Evolutionary conservation across 768 basidiomycete species (phyloP).

Genomic region (Paxillus ammoniavirescens): DNA sequence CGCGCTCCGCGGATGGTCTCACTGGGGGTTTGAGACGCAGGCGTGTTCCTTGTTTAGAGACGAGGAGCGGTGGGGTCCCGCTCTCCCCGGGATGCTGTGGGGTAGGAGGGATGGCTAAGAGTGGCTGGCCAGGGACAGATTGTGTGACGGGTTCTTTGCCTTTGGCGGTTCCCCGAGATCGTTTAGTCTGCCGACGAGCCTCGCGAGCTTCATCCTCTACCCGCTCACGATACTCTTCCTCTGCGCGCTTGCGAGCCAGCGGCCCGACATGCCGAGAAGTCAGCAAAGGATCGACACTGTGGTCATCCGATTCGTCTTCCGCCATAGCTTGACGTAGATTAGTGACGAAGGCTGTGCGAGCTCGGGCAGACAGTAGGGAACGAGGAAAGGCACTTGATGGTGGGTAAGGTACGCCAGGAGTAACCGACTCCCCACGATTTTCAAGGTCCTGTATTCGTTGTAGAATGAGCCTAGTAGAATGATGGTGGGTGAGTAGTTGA

Average conservation of each 20-base stretch:
- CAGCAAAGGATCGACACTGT: slow-evolving; percentile 44
- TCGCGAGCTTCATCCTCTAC: slow-evolving; percentile 48
- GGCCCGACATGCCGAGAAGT: slow-evolving; percentile 47
- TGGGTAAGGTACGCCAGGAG: slow-evolving; percentile 34
- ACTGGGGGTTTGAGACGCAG: slow-evolving; percentile 49
- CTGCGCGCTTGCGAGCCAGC: slow-evolving; percentile 41
- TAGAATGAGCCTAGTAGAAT: slow-evolving; percentile 43
- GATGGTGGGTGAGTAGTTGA: slow-evolving; percentile 6
- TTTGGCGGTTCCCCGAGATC: slow-evolving; percentile 35
- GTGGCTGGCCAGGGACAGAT: slow-evolving; percentile 22
- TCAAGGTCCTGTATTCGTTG: slow-evolving; percentile 66
- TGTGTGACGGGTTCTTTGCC: slow-evolving; percentile 34
- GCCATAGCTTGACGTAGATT: slow-evolving; percentile 49
- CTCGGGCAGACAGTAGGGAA: slow-evolving; percentile 40
- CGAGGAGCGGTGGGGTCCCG: slow-evolving; percentile 33
- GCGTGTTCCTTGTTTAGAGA: slow-evolving; percentile 47
- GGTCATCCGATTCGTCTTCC: slow-evolving; percentile 45
- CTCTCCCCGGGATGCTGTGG: slow-evolving; percentile 17
- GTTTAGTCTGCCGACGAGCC: slow-evolving; percentile 33
- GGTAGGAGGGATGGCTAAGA: slow-evolving; percentile 25
- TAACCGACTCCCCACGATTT: slow-evolving; percentile 33
- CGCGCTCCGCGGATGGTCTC: slow-evolving; percentile 25
- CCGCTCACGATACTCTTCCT: slow-evolving; percentile 41
- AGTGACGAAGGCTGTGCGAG: slow-evolving; percentile 43
- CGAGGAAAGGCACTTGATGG: slow-evolving; percentile 50